Conservation (phyloP, 495 filamentous ascomycete species). For the Jackrogersella minutella region DNA sequence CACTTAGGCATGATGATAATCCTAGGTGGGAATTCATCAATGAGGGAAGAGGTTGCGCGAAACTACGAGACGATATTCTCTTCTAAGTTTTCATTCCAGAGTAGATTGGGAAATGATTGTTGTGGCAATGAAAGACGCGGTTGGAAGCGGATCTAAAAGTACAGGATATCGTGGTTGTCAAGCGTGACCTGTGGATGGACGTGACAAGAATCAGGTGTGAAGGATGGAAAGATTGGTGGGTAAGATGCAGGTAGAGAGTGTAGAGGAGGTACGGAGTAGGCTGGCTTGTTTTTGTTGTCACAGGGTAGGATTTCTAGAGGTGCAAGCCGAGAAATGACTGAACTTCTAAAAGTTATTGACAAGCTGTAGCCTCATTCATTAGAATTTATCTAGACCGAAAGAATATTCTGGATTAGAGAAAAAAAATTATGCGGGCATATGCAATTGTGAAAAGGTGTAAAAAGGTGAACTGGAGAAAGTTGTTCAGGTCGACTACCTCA, state of each 20-base stretch:
- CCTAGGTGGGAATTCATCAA: conserved; percentile 17
- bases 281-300: conserved; percentile 13
- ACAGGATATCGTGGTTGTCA: neutral
- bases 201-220: neutral
- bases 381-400: neutral
- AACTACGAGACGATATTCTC: neutral
- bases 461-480: neutral
- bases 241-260: neutral
- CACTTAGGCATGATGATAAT: conserved; percentile 72
- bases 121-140: neutral
- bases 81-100: conserved; percentile 14
- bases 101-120: neutral
- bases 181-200: neutral
- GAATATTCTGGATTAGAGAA: neutral
- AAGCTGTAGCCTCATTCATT: neutral
- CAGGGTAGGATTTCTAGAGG: neutral
- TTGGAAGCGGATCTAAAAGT: neutral
- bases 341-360: neutral
- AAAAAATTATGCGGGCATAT: neutral
- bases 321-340: neutral
- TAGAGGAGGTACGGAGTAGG: too few species aligned
- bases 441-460: neutral
- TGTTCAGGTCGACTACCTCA: conserved; percentile 21
- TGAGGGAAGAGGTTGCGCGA: neutral
- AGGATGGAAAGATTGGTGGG: conserved; percentile 2